A percentile compares a stretch with the other conserved stretches of the same genome.
phyloP scores from a whole-genome alignment of 2,329 filamentous ascomycete species.

The Corniculantispora saksenae region DNA sequence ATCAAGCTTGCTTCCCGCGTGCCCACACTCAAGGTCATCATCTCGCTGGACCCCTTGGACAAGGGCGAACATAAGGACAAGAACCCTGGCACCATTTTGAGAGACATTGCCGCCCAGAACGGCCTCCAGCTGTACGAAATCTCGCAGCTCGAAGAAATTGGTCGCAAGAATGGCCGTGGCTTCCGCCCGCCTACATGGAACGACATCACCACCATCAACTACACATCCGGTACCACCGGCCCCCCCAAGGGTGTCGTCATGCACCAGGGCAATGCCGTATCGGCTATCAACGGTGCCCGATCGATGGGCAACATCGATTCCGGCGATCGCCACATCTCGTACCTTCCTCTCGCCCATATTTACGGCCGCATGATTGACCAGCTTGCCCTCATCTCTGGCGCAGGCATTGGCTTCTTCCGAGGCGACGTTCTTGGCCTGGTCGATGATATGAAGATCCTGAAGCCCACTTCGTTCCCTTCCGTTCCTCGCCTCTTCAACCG shows the following conservation, averaged over 20 bases:
- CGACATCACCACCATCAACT: constrained; percentile 84
- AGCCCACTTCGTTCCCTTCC: constrained; percentile 80
- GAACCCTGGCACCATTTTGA: constrained; percentile 78
- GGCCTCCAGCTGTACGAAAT: constrained; percentile 81
- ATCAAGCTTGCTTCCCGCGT: constrained; percentile 77
- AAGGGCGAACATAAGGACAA: constrained; percentile 74
- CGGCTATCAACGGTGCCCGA: constrained; percentile 67
- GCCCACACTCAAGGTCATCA: constrained; percentile 81
- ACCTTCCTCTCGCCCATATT: constrained; percentile 92
- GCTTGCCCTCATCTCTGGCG: constrained; percentile 69
- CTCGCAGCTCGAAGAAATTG: constrained; percentile 77
- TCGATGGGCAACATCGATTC: constrained; percentile 52
- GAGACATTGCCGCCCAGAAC: constrained; percentile 69
- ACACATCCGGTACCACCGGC: constrained; percentile 61
- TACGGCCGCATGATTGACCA: constrained; percentile 86
- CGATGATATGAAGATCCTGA: constrained; percentile 86
- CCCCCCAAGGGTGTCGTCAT: constrained; percentile 56
- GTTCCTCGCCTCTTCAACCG: constrained; percentile 92
- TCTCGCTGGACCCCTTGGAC: constrained; percentile 82
- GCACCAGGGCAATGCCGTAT: constrained; percentile 78
- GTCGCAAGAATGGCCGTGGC: constrained; percentile 67
- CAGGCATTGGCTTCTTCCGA: constrained; percentile 89
- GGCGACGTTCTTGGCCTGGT: constrained; percentile 84
- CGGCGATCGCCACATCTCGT: constrained; percentile 73
- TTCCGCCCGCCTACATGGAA: constrained; percentile 73